Percentiles rank a stretch among this genome's conserved stretches.
phyloP scores from a whole-genome alignment of 2,329 filamentous ascomycete species.

The Aspergillus pseudoglaucus region DNA sequence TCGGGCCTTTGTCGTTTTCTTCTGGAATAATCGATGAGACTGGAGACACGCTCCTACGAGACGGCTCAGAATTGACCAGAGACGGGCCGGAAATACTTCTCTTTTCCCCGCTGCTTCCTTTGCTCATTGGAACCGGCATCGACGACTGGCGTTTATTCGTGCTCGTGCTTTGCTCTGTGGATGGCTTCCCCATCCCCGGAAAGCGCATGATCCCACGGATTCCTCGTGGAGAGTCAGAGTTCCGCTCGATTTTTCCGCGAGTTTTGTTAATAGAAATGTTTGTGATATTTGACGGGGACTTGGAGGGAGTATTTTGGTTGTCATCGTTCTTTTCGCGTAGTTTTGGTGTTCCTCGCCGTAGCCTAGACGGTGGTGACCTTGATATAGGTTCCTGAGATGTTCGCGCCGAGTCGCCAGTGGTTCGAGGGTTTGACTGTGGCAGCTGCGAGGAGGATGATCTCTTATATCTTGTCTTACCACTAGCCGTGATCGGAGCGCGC shows the following conservation, averaged over 20 bases:
- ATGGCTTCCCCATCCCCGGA: constrained; percentile 21
- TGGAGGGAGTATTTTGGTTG: constrained; percentile 7
- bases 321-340: constrained; percentile 18
- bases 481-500: constrained; percentile 31
- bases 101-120: constrained; percentile 1
- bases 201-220: constrained; percentile 36
- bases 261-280: constrained; percentile 11
- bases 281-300: background rate
- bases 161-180: constrained; percentile 19
- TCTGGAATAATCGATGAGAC: constrained; percentile 1
- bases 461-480: constrained; percentile 13
- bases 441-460: constrained; percentile 12
- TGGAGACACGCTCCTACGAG: background rate
- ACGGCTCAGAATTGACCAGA: background rate
- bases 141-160: constrained; percentile 3
- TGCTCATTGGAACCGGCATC: constrained; percentile 1
- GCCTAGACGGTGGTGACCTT: constrained; percentile 19
- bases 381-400: constrained; percentile 14
- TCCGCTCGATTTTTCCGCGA: constrained; percentile 5
- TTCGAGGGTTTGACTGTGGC: background rate
- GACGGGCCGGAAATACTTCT: constrained; percentile 7
- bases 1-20: constrained; percentile 1
- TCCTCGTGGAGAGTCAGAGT: constrained; percentile 12
- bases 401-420: constrained; percentile 10
- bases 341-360: constrained; percentile 19